Evolutionary conservation across 1,284 basidiomycete genomes (phyloP).

Genomic region (Inonotus obliquus): DNA sequence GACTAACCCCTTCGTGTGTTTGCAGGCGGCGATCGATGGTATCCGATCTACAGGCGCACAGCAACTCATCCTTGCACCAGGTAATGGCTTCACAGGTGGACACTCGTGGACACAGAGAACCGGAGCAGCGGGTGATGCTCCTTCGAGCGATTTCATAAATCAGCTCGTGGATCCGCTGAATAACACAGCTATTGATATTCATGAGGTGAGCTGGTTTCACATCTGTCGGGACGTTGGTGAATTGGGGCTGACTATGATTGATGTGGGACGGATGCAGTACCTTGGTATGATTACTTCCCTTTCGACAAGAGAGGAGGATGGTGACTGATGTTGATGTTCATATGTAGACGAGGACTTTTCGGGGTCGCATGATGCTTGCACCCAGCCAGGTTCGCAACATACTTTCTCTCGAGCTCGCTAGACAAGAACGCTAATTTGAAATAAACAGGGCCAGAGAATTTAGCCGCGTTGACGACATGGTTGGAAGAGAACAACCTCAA

Average conservation of each 20-base stretch:
- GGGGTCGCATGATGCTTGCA: conserved; percentile 37
- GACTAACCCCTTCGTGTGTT: not conserved
- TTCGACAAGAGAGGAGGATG: not conserved
- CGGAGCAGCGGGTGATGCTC: conserved; percentile 26
- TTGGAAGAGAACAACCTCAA: conserved; percentile 39
- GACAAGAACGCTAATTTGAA: not conserved
- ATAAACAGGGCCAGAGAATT: conserved; percentile 30
- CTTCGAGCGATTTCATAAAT: conserved; percentile 40
- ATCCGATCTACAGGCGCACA: conserved; percentile 37
- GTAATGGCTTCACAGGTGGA: conserved; percentile 42
- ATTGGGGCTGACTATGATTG: not conserved
- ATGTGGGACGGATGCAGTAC: conserved; percentile 14
- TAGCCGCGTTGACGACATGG: conserved; percentile 39
- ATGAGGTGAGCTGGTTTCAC: conserved; percentile 31
- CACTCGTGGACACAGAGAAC: conserved; percentile 40
- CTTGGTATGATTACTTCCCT: conserved; percentile 12
- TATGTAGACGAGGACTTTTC: conserved; percentile 41
- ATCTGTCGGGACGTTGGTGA: not conserved
- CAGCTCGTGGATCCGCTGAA: conserved; percentile 36
- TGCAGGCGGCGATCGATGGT: conserved; percentile 35
- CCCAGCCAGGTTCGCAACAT: conserved; percentile 31
- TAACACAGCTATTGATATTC: conserved; percentile 43
- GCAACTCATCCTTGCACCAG: conserved; percentile 42
- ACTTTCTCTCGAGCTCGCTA: not conserved
- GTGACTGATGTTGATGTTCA: too few relatives aligned